Conservation (phyloP, 2,329 filamentous ascomycete species). For the Mycosphaerella arachidis region DNA sequence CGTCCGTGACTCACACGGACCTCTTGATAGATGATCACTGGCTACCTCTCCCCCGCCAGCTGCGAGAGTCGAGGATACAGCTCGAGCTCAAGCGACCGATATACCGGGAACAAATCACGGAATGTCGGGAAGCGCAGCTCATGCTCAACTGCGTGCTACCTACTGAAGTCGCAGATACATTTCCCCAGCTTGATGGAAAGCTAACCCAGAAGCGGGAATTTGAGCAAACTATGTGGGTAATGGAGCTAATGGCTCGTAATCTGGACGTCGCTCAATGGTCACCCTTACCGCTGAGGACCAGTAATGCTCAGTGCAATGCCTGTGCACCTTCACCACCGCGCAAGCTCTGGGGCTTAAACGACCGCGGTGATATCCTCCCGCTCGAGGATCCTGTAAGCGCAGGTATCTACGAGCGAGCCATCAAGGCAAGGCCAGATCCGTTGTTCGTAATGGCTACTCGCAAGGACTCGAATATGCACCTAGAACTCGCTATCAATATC, state of each 20-base stretch:
- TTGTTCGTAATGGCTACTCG: no score
- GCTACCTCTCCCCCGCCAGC: not conserved
- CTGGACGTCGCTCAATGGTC: not conserved
- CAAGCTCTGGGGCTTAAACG: conserved; percentile 36
- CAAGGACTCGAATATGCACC: not conserved
- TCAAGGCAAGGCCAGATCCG: conserved; percentile 41
- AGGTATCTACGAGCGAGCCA: conserved; percentile 46
- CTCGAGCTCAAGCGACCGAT: no score
- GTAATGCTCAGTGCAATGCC: conserved; percentile 3
- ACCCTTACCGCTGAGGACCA: no score
- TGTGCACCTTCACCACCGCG: conserved; percentile 40
- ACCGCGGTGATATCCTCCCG: conserved; percentile 35
- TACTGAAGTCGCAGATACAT: no score
- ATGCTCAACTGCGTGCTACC: no score
- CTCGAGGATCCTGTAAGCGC: conserved; percentile 51
- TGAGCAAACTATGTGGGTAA: conserved; percentile 26
- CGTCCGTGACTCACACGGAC: not conserved
- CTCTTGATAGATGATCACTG: conserved; percentile 10
- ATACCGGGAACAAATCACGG: no score
- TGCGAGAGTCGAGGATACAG: no score
- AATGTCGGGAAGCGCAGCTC: no score
- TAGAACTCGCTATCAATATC: not conserved
- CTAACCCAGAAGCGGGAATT: conserved; percentile 16
- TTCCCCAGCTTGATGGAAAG: no score
- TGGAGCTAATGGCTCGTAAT: conserved; percentile 3